Conservation (phyloP, 371 early-diverging fungal genomes). For the Umbelopsis sp. region DNA sequence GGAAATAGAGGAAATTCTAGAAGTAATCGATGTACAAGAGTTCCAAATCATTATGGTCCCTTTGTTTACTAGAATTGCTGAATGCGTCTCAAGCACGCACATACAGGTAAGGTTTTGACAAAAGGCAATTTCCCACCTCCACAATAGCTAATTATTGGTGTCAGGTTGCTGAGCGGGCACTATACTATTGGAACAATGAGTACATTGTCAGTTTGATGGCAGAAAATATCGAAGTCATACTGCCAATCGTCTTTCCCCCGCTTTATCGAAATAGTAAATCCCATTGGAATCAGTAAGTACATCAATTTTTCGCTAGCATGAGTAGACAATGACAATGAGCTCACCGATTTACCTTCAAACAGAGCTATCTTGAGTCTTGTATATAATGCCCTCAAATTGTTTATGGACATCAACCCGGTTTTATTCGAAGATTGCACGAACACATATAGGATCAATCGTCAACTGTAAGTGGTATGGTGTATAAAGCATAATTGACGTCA, state of each 20-base stretch:
- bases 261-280: slow-evolving; percentile 91
- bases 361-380: slow-evolving; percentile 93
- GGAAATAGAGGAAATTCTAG: slow-evolving; percentile 95
- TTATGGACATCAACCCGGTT: slow-evolving; percentile 93
- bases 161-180: slow-evolving; percentile 93
- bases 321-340: too few relatives aligned
- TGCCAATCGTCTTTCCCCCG: slow-evolving; percentile 93
- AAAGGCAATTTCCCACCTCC: not conserved
- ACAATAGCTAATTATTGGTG: not conserved
- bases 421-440: slow-evolving; percentile 92
- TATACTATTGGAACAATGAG: slow-evolving; percentile 97
- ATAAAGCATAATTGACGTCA: too few relatives aligned
- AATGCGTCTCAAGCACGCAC: slow-evolving; percentile 94
- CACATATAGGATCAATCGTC: slow-evolving; percentile 81
- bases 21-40: slow-evolving; percentile 88
- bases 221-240: slow-evolving; percentile 83
- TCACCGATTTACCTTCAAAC: slow-evolving; percentile 12
- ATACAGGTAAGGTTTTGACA: slow-evolving; percentile 73
- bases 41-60: slow-evolving; percentile 90
- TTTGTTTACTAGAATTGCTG: slow-evolving; percentile 89
- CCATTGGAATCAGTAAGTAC: slow-evolving; percentile 92
- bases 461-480: slow-evolving; percentile 61
- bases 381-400: slow-evolving; percentile 92
- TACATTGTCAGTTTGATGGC: slow-evolving; percentile 92
- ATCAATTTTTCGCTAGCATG: not conserved